Percentiles rank a stretch among this genome's conserved stretches.
These are phyloP conservation scores for Corylus avellana DNA, from an alignment of 306 rosid genomes.

Conservation along the genomic window DNA sequence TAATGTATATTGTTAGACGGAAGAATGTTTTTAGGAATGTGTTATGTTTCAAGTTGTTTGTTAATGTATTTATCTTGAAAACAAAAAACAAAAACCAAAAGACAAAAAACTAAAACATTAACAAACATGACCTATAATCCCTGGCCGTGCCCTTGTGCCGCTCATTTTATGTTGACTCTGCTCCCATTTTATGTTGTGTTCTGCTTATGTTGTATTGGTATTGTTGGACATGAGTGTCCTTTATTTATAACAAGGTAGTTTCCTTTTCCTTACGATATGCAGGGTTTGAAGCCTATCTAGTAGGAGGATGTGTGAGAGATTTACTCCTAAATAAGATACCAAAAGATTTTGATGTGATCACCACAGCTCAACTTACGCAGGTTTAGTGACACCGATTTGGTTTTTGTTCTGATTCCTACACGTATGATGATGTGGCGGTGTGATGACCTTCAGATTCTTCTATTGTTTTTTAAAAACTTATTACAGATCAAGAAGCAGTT, in stretches of 20 bases:
- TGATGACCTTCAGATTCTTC: background rate
- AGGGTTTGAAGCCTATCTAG: constrained; percentile 89
- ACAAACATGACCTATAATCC: background rate
- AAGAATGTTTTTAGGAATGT: too few relatives aligned
- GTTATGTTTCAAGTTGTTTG: too few relatives aligned
- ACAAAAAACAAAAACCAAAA: too few relatives aligned
- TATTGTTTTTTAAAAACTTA: constrained; percentile 15
- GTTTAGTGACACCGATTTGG: constrained; percentile 34
- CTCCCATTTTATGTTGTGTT: constrained; percentile 11
- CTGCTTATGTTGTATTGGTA: constrained; percentile 1
- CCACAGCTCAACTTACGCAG: constrained; percentile 75
- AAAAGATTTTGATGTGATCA: constrained; percentile 90
- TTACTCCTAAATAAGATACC: constrained; percentile 69
- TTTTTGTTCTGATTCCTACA: constrained; percentile 9
- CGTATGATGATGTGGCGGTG: constrained; percentile 9
- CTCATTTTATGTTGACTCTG: background rate
- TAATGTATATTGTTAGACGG: background rate
- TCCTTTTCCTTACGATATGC: constrained; percentile 28
- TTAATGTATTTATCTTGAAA: too few relatives aligned
- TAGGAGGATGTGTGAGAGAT: constrained; percentile 98
- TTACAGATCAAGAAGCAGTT: constrained; percentile 59
- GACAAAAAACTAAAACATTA: too few relatives aligned
- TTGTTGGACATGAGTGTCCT: constrained; percentile 2
- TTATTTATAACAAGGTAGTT: constrained; percentile 16
- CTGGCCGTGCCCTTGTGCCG: background rate